phyloP scores from a whole-genome alignment of 2,329 filamentous ascomycete genomes.

The Fusarium sp. region DNA sequence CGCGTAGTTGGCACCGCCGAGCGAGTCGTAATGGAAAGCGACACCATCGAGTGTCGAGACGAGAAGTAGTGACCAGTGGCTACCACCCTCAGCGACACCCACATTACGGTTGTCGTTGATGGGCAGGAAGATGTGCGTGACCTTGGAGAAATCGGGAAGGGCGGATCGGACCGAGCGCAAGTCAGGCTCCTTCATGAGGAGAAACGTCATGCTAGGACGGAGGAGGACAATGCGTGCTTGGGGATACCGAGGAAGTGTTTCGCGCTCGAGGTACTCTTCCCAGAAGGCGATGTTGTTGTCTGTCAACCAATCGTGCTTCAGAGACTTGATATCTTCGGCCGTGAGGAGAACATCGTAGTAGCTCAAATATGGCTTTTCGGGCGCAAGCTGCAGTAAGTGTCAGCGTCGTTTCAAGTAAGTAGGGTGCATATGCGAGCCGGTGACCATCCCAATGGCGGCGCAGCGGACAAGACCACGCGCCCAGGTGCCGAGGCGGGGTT shows the following conservation, averaged over 20 bases:
- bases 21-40: constrained; percentile 95
- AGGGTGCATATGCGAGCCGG: constrained; percentile 18
- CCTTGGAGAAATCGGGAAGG: constrained; percentile 78
- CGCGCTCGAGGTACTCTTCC: constrained; percentile 95
- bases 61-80: constrained; percentile 92
- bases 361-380: constrained; percentile 51
- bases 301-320: constrained; percentile 94
- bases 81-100: constrained; percentile 82
- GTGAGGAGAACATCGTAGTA: constrained; percentile 66
- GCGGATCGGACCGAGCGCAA: constrained; percentile 66
- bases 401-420: constrained; percentile 10
- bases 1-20: constrained; percentile 75
- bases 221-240: constrained; percentile 88
- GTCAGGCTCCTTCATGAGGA: constrained; percentile 78
- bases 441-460: constrained; percentile 21
- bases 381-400: constrained; percentile 55
- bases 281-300: constrained; percentile 98
- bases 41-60: constrained; percentile 88
- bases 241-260: constrained; percentile 80
- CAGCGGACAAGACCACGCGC: constrained; percentile 15
- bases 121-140: constrained; percentile 93
- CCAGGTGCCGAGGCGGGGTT: constrained; percentile 26
- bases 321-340: constrained; percentile 83
- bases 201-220: constrained; percentile 89
- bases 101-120: constrained; percentile 88